Evolutionary conservation across 139 green algal genomes (phyloP).

Genomic region (Haematococcus lacustris): DNA sequence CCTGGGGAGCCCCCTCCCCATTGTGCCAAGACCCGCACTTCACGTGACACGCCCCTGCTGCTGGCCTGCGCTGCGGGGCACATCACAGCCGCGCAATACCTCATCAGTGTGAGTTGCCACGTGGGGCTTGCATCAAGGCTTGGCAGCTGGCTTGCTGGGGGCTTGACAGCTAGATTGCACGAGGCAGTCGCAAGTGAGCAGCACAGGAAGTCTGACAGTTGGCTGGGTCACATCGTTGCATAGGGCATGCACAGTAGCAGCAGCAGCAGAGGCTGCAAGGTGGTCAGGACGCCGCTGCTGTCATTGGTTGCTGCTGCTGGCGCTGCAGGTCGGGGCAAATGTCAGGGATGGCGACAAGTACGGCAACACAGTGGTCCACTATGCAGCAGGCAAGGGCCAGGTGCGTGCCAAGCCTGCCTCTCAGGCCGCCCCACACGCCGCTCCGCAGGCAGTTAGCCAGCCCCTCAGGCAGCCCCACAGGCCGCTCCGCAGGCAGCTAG

Average conservation of each 20-base stretch:
- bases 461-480: too few species aligned
- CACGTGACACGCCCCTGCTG: conserved; percentile 5
- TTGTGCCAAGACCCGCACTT: not conserved
- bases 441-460: too few species aligned
- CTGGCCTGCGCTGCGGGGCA: not conserved
- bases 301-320: not conserved
- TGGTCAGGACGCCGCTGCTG: not conserved
- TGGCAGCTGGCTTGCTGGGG: not conserved
- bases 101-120: conserved; percentile 1
- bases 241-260: not conserved
- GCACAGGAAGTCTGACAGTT: too few species aligned
- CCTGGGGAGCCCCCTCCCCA: not conserved
- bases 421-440: too few species aligned
- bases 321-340: not conserved
- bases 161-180: not conserved
- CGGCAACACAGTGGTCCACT: conserved; percentile 6
- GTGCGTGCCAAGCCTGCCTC: not conserved
- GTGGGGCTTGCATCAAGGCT: not conserved
- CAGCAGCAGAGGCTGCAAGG: too few species aligned
- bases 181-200: not conserved
- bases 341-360: not conserved
- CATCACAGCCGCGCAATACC: conserved; percentile 4
- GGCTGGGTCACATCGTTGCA: not conserved
- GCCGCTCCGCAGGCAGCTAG: too few species aligned
- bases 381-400: not conserved